Evolutionary conservation across 306 rosid species (phyloP).

Genomic region (Sechiopsis laciniata): DNA sequence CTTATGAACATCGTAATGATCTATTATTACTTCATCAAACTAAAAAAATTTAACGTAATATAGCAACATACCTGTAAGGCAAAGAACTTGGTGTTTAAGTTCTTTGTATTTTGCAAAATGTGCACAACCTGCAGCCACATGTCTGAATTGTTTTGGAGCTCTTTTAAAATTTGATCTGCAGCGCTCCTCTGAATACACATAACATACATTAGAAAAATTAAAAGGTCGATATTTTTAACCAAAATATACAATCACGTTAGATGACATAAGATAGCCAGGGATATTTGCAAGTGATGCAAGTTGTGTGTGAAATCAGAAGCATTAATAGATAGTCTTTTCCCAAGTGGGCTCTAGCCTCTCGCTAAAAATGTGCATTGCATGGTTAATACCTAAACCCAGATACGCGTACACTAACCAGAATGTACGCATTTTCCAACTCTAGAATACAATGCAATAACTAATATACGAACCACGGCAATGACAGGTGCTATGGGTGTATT

Average conservation of each 20-base stretch:
- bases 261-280: too few species aligned
- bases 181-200: conserved; percentile 63
- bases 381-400: neutral
- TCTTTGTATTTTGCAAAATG: conserved; percentile 69
- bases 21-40: neutral
- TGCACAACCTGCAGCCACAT: conserved; percentile 99
- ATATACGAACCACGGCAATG: neutral
- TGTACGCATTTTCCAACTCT: neutral
- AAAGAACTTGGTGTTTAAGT: conserved; percentile 87
- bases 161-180: conserved; percentile 85
- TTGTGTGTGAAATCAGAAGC: neutral
- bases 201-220: neutral
- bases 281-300: neutral
- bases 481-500: neutral
- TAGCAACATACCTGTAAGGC: conserved; percentile 82
- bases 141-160: conserved; percentile 83
- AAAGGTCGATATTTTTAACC: neutral
- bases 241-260: neutral
- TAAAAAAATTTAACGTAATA: neutral
- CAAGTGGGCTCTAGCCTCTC: neutral
- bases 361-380: conserved; percentile 1
- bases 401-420: conserved; percentile 1
- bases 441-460: conserved; percentile 4
- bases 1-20: neutral
- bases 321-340: neutral